Percentiles rank a stretch among this genome's conserved stretches.
phyloP scores from a whole-genome alignment of 2,329 filamentous ascomycete species.

The Coniochaeta hoffmannii region DNA sequence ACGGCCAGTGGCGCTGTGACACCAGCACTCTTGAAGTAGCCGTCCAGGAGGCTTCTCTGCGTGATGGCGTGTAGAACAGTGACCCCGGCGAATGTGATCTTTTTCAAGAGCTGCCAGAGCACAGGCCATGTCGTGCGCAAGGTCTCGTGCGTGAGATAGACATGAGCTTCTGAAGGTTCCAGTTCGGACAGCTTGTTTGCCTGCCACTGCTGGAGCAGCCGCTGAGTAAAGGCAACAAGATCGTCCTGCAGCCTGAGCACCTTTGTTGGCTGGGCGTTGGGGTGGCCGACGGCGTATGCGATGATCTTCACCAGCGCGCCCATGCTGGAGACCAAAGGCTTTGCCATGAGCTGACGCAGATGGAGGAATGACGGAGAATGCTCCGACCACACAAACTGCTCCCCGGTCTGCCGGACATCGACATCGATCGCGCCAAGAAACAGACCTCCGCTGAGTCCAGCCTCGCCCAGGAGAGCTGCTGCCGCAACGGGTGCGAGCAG shows the following conservation, averaged over 20 bases:
- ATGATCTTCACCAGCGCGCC: constrained; percentile 60
- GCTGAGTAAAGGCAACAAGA: constrained; percentile 58
- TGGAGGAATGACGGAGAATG: constrained; percentile 52
- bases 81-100: constrained; percentile 67
- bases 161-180: constrained; percentile 58
- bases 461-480: constrained; percentile 58
- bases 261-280: constrained; percentile 9
- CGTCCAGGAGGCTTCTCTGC: constrained; percentile 51
- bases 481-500: constrained; percentile 62
- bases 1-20: constrained; percentile 58
- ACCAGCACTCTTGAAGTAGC: constrained; percentile 32
- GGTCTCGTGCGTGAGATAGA: constrained; percentile 58
- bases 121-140: constrained; percentile 58
- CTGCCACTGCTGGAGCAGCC: constrained; percentile 65
- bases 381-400: constrained; percentile 58
- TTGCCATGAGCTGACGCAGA: constrained; percentile 49
- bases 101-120: constrained; percentile 69
- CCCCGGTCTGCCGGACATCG: constrained; percentile 51
- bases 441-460: constrained; percentile 69
- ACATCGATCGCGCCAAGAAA: constrained; percentile 64
- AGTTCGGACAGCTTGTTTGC: constrained; percentile 66
- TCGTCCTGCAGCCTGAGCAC: constrained; percentile 40
- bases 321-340: constrained; percentile 58
- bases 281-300: constrained; percentile 55
- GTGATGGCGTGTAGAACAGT: constrained; percentile 69